phyloP scores from a whole-genome alignment of 2,329 filamentous ascomycete species.

The Cordyceps pruinosa region DNA sequence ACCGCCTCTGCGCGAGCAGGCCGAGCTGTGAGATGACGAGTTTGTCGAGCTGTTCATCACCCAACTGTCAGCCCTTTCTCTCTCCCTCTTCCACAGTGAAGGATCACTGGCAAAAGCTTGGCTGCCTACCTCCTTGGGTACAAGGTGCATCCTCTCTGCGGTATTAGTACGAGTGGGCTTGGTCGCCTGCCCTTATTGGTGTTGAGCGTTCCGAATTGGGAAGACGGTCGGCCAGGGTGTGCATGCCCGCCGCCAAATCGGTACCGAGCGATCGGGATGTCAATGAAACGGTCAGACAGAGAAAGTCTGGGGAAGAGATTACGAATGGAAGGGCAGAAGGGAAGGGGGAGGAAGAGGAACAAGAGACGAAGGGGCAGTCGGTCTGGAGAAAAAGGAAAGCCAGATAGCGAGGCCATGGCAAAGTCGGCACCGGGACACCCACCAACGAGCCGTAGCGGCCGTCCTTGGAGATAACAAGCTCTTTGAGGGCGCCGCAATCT shows the following conservation, averaged over 20 bases:
- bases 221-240: slow-evolving; percentile 7
- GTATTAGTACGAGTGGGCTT: slow-evolving; percentile 2
- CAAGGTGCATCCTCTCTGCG: slow-evolving; percentile 35
- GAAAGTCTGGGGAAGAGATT: background rate
- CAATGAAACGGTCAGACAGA: background rate
- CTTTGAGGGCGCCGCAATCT: background rate
- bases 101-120: background rate
- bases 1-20: slow-evolving; percentile 75
- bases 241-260: slow-evolving; percentile 2
- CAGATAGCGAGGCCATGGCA: background rate
- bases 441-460: background rate
- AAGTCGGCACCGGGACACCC: background rate
- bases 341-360: background rate
- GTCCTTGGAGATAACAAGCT: slow-evolving; percentile 1
- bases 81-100: background rate
- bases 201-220: slow-evolving; percentile 8
- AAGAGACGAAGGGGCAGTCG: background rate
- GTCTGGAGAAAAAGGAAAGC: background rate
- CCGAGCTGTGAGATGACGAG: slow-evolving; percentile 87
- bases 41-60: slow-evolving; percentile 71
- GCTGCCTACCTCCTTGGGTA: slow-evolving; percentile 40
- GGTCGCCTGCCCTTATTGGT: background rate
- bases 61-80: background rate
- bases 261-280: slow-evolving; percentile 3
- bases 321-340: background rate